A percentile compares a stretch with the other conserved stretches of the same genome.
Evolutionary conservation across 257 asterid genomes (phyloP).

Genomic region (Sherardia arvensis): DNA sequence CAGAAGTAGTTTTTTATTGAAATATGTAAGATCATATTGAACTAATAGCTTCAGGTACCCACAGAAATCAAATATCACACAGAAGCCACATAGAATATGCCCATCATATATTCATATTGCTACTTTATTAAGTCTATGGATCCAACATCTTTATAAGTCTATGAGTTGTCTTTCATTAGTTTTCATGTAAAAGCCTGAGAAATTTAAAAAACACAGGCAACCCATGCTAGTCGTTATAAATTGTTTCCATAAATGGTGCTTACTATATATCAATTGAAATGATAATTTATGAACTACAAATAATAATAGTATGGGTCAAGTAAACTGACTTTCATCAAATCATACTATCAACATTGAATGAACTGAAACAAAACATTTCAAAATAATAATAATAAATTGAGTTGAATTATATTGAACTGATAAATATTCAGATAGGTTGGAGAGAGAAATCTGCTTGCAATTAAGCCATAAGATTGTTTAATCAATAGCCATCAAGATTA

Average conservation of each 20-base stretch:
- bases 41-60: background rate
- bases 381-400: too few species aligned
- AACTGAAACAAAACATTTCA: too few species aligned
- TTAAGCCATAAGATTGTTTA: background rate
- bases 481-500: too few species aligned
- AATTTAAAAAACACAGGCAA: background rate
- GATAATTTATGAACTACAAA: too few species aligned
- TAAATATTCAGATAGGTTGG: too few species aligned
- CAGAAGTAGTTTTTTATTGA: background rate
- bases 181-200: background rate
- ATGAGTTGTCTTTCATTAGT: background rate
- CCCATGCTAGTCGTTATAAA: background rate
- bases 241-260: background rate
- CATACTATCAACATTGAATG: too few species aligned
- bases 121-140: background rate
- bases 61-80: background rate
- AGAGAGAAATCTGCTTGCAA: too few species aligned
- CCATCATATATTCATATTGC: background rate
- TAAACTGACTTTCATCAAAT: too few species aligned
- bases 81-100: background rate
- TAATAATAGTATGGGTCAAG: too few species aligned
- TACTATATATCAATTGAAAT: too few species aligned
- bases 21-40: background rate
- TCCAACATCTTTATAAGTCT: background rate
- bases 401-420: too few species aligned